Base-by-base conservation (phyloP, 768 basidiomycete species). In the Neoboletus magnificus region DNA sequence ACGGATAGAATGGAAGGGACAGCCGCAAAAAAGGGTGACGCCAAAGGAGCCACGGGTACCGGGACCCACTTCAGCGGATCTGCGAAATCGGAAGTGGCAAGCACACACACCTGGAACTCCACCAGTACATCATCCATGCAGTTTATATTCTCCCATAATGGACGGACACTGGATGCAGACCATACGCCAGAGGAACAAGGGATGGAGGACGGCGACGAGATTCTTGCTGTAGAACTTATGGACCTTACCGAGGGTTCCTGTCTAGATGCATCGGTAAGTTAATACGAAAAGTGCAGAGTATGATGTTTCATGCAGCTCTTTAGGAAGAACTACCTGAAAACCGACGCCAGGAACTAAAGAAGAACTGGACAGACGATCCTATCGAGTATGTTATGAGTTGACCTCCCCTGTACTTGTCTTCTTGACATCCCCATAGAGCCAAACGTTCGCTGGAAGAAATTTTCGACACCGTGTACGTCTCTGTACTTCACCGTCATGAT, bases 191-290 rank as follows among this genome's bases (percentile, higher is more conserved):
- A 93, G 67, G 91, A 93, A 62, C 81, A 85, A 46, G 89, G 87
- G 6, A 88, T 94, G 78, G 91, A 94, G 63, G 89, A 92, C 62
- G 85, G 85, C 6, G 92, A 94, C 68, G 90, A 93, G 72, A 90
- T 94, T 67, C 75, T 92, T 48, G 92, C 92, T 15, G 87, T 93
- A 20, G 92, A 94, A 74, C 73, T 94, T 71, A 90, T 93, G 89
- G 92, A 94, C 68, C 77, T 94, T 62, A 93, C 92, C 8, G 84
- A 87, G 50, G 82, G 82, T 32, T 77, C 83, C 8, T 76, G 77
- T 45, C 70, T 80, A 35, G 86, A 89, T 58, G 79, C 81, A 60
- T 80, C 82, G 79, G 88, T 87, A 65, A 69, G 83, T 72, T 43
- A 22, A 22, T 23, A 39, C 36, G 40, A 40, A 51, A 43, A 30